phyloP scores from a whole-genome alignment of 2,329 filamentous ascomycete genomes.

The Tolypocladium guangdongense region DNA sequence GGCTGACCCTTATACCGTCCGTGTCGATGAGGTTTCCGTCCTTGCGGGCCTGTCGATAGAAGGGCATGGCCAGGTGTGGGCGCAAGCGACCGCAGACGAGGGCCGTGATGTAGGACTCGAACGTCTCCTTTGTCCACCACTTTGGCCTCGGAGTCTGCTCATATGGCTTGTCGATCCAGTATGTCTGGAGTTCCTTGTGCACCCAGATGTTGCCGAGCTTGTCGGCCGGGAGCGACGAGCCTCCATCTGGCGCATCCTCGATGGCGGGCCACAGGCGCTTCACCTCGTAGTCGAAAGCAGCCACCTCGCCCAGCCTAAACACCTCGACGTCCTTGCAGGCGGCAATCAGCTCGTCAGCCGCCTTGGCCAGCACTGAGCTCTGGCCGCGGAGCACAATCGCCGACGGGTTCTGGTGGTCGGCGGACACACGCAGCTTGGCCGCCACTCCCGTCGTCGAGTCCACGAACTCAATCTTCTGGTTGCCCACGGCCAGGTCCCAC shows the following conservation, averaged over 20 bases:
- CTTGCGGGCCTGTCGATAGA: conserved; percentile 21
- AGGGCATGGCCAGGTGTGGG: conserved; percentile 17
- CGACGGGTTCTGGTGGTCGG: conserved; percentile 19
- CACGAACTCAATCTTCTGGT: conserved; percentile 21
- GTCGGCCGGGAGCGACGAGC: conserved; percentile 10
- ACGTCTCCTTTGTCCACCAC: conserved; percentile 29
- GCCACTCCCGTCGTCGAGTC: conserved; percentile 22
- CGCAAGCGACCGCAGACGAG: conserved; percentile 28
- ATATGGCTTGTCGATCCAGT: conserved; percentile 21
- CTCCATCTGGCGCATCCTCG: conserved; percentile 14
- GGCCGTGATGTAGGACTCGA: conserved; percentile 30
- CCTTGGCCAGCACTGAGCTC: conserved; percentile 18
- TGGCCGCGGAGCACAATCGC: conserved; percentile 21
- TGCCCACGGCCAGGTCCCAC: conserved; percentile 22
- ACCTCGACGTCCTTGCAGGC: conserved; percentile 20
- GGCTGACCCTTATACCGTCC: conserved; percentile 24
- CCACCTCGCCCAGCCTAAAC: conserved; percentile 25
- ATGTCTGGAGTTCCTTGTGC: conserved; percentile 19
- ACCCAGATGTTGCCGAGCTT: conserved; percentile 20
- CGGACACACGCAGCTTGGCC: conserved; percentile 19
- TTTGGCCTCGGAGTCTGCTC: conserved; percentile 27
- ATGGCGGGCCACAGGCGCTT: conserved; percentile 25
- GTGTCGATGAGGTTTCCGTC: conserved; percentile 22
- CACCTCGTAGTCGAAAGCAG: conserved; percentile 21
- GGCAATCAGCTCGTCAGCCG: conserved; percentile 21